Evolutionary conservation across 345 rosid species (phyloP).

Genomic region (Eucalyptus marginata): DNA sequence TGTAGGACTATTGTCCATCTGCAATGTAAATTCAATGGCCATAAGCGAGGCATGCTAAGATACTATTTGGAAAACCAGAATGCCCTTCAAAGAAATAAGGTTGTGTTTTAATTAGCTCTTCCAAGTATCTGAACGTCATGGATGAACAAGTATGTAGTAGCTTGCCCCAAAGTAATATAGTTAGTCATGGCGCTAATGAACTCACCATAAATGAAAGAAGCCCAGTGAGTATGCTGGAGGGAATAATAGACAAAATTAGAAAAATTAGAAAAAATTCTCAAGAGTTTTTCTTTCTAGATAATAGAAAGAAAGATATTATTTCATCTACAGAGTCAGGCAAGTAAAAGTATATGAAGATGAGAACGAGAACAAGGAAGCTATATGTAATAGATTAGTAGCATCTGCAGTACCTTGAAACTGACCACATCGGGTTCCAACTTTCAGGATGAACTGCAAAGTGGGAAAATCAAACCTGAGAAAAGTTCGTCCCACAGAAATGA

Average conservation of each 20-base stretch:
- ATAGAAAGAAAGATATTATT: background rate
- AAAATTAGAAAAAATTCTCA: background rate
- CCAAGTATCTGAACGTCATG: background rate
- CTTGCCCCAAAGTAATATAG: background rate
- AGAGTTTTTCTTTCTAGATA: background rate
- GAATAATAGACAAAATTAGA: background rate
- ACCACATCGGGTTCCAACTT: conserved; percentile 99
- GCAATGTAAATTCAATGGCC: background rate
- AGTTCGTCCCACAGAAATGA: background rate
- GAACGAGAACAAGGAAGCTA: background rate
- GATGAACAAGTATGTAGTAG: background rate
- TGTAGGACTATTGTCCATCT: conserved; percentile 98
- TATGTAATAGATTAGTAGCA: background rate
- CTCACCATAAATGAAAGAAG: conserved; percentile 99
- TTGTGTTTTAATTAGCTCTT: background rate
- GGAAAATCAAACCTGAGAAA: background rate
- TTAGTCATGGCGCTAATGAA: background rate
- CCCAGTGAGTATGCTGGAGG: conserved; percentile 94
- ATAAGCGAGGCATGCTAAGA: background rate
- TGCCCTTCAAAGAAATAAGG: background rate
- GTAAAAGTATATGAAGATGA: background rate
- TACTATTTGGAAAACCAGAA: background rate
- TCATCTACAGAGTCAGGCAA: background rate
- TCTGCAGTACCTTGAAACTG: conserved; percentile 71
- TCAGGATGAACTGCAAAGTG: conserved; percentile 86